phyloP scores from a whole-genome alignment of 352 stramenopile genomes.

The Pythium oligandrum region DNA sequence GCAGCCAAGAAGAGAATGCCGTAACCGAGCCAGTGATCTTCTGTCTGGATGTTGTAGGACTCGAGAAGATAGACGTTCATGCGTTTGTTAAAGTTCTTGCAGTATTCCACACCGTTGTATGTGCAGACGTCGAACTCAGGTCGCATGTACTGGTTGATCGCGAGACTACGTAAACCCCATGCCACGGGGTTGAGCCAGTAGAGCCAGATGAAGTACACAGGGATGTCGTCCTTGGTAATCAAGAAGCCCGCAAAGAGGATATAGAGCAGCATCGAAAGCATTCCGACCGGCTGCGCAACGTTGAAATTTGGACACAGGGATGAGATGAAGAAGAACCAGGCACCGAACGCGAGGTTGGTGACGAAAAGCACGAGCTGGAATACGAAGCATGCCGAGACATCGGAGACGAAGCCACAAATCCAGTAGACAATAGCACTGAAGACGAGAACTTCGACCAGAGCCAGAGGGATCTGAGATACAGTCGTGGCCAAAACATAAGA shows the following conservation, averaged over 20 bases:
- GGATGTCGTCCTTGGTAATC: slow-evolving; percentile 27
- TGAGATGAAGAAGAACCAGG: slow-evolving; percentile 28
- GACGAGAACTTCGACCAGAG: slow-evolving; percentile 28
- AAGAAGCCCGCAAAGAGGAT: slow-evolving; percentile 35
- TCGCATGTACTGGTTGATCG: slow-evolving; percentile 23
- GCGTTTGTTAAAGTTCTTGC: slow-evolving; percentile 10
- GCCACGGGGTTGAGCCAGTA: slow-evolving; percentile 44
- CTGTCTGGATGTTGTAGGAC: slow-evolving; percentile 15
- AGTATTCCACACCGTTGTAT: slow-evolving; percentile 24
- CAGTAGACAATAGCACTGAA: slow-evolving; percentile 44
- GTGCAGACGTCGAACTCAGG: slow-evolving; percentile 12
- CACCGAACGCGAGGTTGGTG: slow-evolving; percentile 29
- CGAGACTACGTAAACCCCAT: slow-evolving; percentile 22
- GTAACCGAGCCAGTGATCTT: slow-evolving; percentile 19
- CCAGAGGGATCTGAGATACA: slow-evolving; percentile 36
- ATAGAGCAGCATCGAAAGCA: slow-evolving; percentile 22
- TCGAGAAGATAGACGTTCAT: slow-evolving; percentile 20
- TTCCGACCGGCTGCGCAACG: slow-evolving; percentile 16
- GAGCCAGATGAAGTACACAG: slow-evolving; percentile 29
- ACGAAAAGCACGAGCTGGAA: slow-evolving; percentile 55
- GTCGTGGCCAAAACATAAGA: slow-evolving; percentile 50
- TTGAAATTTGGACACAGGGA: slow-evolving; percentile 13
- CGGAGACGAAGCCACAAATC: slow-evolving; percentile 39
- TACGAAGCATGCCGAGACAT: slow-evolving; percentile 35
- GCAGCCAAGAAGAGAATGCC: slow-evolving; percentile 15